Evolutionary conservation across 73 alveolate species (phyloP).

Genomic region (Loxodes magnus): DNA sequence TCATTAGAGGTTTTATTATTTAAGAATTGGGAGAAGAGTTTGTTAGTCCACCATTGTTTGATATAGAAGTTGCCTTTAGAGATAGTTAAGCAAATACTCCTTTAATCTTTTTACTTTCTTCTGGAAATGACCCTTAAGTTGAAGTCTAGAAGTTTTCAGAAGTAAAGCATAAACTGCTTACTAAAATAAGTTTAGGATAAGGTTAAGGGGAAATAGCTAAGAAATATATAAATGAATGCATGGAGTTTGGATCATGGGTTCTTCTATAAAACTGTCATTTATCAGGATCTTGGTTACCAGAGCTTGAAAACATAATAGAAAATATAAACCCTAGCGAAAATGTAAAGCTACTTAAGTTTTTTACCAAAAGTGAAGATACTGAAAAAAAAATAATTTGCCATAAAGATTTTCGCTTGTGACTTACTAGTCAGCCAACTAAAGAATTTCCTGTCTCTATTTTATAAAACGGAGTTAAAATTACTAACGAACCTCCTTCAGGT

Average conservation of each 20-base stretch:
- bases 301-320: slow-evolving; percentile 81
- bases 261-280: slow-evolving; percentile 97
- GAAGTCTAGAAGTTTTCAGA: slow-evolving; percentile 73
- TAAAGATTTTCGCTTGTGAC: slow-evolving; percentile 68
- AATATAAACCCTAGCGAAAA: slow-evolving; percentile 59
- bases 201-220: slow-evolving; percentile 94
- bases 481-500: slow-evolving; percentile 90
- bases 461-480: slow-evolving; percentile 67
- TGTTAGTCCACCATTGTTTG: slow-evolving; percentile 58
- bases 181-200: slow-evolving; percentile 76
- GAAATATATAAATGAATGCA: slow-evolving; percentile 64
- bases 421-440: slow-evolving; percentile 56
- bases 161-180: slow-evolving; percentile 58
- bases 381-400: slow-evolving; percentile 44
- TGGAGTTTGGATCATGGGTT: slow-evolving; percentile 94
- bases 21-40: slow-evolving; percentile 56
- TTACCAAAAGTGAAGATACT: slow-evolving; percentile 59
- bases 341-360: slow-evolving; percentile 50
- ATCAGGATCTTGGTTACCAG: slow-evolving; percentile 97
- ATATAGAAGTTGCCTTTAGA: slow-evolving; percentile 46
- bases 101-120: slow-evolving; percentile 58
- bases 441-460: slow-evolving; percentile 62
- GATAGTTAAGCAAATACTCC: slow-evolving; percentile 60
- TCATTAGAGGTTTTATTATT: slow-evolving; percentile 54
- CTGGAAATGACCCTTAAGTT: slow-evolving; percentile 85